Percentiles rank a stretch among this genome's conserved stretches.
Conservation (phyloP, 2,329 filamentous ascomycete genomes). For the Sclerotinia subarctica region DNA sequence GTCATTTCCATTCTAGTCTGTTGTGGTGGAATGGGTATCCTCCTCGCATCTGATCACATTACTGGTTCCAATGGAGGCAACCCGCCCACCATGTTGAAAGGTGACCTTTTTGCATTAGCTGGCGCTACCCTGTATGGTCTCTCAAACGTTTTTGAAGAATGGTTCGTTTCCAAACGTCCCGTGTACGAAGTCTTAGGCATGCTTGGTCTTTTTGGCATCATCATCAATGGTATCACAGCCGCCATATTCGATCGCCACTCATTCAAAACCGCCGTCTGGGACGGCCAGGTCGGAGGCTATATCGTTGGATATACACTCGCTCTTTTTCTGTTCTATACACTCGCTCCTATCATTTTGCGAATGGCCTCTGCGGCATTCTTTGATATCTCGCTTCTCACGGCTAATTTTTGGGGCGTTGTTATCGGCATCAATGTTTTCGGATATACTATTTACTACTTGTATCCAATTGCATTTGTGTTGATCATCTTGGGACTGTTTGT, state of each 20-base stretch:
- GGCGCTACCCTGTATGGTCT: slow-evolving; percentile 90
- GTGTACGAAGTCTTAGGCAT: slow-evolving; percentile 93
- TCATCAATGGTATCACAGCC: slow-evolving; percentile 89
- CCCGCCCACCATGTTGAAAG: slow-evolving; percentile 73
- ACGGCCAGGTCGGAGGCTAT: slow-evolving; percentile 70
- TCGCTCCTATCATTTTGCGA: slow-evolving; percentile 83
- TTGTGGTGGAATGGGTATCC: slow-evolving; percentile 82
- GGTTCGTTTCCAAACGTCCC: slow-evolving; percentile 80
- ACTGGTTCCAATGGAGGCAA: slow-evolving; percentile 68
- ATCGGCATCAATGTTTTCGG: slow-evolving; percentile 87
- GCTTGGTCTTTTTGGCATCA: slow-evolving; percentile 79
- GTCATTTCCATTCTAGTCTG: slow-evolving; percentile 83
- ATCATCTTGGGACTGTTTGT: slow-evolving; percentile 83
- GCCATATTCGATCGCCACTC: slow-evolving; percentile 83
- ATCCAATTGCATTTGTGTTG: slow-evolving; percentile 90
- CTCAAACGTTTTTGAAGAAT: slow-evolving; percentile 90
- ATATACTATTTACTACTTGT: slow-evolving; percentile 78
- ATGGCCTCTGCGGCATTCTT: slow-evolving; percentile 92
- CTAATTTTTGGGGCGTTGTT: slow-evolving; percentile 95
- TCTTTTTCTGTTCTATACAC: slow-evolving; percentile 79
- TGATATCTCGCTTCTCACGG: slow-evolving; percentile 90
- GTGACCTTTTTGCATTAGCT: slow-evolving; percentile 85
- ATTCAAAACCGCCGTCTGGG: slow-evolving; percentile 65
- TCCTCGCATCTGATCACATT: slow-evolving; percentile 85
- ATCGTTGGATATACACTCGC: slow-evolving; percentile 85